Evolutionary conservation across 768 basidiomycete species (phyloP).

Genomic region (Strobilomyces dryophilus): DNA sequence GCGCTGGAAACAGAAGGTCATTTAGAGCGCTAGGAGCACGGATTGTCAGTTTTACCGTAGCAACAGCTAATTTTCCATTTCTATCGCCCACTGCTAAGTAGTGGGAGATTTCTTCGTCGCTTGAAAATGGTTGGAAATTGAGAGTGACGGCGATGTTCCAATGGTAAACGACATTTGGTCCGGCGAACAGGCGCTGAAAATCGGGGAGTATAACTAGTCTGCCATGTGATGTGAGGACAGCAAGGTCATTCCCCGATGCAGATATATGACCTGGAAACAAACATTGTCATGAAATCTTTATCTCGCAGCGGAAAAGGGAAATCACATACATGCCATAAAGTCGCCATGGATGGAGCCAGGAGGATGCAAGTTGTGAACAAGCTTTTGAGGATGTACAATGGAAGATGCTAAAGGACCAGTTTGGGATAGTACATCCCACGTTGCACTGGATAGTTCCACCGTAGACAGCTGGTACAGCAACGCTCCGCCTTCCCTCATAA

Average conservation of each 20-base stretch:
- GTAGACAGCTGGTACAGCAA: slow-evolving; percentile 43
- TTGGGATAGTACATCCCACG: slow-evolving; percentile 31
- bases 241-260: slow-evolving; percentile 39
- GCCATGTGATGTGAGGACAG: slow-evolving; percentile 26
- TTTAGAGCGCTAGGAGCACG: not conserved
- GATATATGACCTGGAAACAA: slow-evolving; percentile 40
- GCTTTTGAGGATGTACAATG: slow-evolving; percentile 20
- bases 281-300: not conserved
- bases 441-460: slow-evolving; percentile 31
- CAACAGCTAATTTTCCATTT: slow-evolving; percentile 41
- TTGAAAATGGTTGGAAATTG: slow-evolving; percentile 20
- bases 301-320: not conserved
- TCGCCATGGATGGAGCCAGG: slow-evolving; percentile 2
- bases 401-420: slow-evolving; percentile 3
- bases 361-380: slow-evolving; percentile 9
- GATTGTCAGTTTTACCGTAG: slow-evolving; percentile 36
- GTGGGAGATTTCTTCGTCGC: slow-evolving; percentile 27
- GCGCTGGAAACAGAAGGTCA: not conserved
- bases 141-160: slow-evolving; percentile 31
- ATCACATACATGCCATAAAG: slow-evolving; percentile 28
- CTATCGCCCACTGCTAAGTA: slow-evolving; percentile 47
- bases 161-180: slow-evolving; percentile 34
- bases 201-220: slow-evolving; percentile 25
- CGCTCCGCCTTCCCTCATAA: slow-evolving; percentile 43
- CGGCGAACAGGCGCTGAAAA: slow-evolving; percentile 25